Evolutionary conservation across 2,329 filamentous ascomycete species (phyloP).

Genomic region (Pseudogymnoascus sp.): DNA sequence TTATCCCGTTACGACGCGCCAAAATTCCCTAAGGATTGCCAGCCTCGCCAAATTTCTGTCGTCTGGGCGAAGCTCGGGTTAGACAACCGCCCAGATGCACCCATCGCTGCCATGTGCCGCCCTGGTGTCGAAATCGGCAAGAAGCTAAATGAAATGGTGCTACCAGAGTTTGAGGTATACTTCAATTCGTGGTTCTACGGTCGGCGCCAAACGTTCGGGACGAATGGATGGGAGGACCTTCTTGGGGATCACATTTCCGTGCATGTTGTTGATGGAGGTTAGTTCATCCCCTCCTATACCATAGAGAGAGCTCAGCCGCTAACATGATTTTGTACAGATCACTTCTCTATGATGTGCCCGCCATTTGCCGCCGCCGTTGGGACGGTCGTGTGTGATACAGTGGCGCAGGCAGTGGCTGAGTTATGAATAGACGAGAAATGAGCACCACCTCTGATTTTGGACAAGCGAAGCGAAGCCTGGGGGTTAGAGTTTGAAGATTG

Average conservation of each 20-base stretch:
- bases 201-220: neutral
- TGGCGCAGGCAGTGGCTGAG: neutral
- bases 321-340: neutral
- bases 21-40: neutral
- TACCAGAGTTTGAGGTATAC: neutral
- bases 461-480: neutral
- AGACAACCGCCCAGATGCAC: conserved; percentile 1
- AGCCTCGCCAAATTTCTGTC: neutral
- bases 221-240: neutral
- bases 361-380: neutral
- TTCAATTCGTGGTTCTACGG: conserved; percentile 3
- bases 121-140: neutral
- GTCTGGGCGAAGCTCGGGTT: neutral
- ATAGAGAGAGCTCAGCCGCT: neutral
- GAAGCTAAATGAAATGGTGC: neutral
- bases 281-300: neutral
- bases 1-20: neutral
- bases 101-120: neutral
- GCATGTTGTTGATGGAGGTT: neutral
- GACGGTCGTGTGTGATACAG: neutral
- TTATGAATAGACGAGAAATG: neutral
- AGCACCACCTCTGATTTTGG: neutral
- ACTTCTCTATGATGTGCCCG: neutral
- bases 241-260: neutral
- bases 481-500: neutral